A percentile compares a stretch with the other conserved stretches of the same genome.
Evolutionary conservation across 768 basidiomycete species (phyloP).

Genomic region (Crepidotus variabilis): DNA sequence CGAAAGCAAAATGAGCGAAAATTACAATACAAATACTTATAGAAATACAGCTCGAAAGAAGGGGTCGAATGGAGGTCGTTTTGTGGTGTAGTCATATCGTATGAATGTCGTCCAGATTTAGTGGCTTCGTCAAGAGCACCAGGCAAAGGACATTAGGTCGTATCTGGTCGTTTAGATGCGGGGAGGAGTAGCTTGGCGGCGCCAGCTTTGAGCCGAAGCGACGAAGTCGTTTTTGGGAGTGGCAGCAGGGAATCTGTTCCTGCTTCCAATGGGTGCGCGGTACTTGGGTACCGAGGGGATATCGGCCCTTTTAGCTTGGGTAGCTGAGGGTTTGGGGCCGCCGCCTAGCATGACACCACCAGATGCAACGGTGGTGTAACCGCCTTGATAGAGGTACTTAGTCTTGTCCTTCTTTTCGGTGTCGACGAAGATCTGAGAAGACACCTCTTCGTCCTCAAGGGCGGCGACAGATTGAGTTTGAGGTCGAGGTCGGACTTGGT

Average conservation of each 20-base stretch:
- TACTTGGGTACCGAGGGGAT: constrained; percentile 13
- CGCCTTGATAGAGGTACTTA: constrained; percentile 39
- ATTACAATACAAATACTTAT: too few species aligned
- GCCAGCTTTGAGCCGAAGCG: constrained; percentile 13
- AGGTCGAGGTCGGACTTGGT: background rate
- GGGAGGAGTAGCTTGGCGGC: constrained; percentile 5
- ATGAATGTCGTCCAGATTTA: background rate
- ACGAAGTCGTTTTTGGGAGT: constrained; percentile 4
- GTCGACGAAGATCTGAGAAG: constrained; percentile 20
- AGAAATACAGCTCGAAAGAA: too few species aligned
- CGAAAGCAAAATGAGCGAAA: too few species aligned
- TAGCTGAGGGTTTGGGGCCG: constrained; percentile 8
- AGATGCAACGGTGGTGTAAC: constrained; percentile 38
- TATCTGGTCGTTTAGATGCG: background rate
- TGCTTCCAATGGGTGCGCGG: constrained; percentile 14
- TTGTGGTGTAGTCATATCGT: too few species aligned
- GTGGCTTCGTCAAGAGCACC: background rate
- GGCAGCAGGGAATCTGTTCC: constrained; percentile 3
- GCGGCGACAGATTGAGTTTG: constrained; percentile 3
- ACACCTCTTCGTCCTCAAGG: constrained; percentile 4
- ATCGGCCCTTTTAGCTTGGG: background rate
- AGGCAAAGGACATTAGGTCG: background rate
- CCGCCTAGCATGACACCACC: constrained; percentile 43
- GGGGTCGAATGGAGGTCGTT: too few species aligned
- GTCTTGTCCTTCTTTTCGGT: constrained; percentile 23